phyloP scores from a whole-genome alignment of 441 rosid species.

The Croton laevigatus region DNA sequence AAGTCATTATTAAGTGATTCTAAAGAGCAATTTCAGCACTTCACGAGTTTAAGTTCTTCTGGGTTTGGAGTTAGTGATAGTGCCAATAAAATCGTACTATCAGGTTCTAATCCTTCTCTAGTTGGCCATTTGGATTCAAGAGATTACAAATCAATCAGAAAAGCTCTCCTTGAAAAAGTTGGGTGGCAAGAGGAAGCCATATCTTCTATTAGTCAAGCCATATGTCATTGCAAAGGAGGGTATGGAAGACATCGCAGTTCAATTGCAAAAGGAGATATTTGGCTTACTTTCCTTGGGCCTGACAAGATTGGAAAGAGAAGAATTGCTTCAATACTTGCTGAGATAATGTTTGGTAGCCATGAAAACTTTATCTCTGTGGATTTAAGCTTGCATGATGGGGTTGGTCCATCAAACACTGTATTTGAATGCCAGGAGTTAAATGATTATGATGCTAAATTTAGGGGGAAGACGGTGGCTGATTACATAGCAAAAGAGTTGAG shows the following conservation, averaged over 20 bases:
- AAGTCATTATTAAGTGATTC: constrained; percentile 24
- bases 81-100: constrained; percentile 27
- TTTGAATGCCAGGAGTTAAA: constrained; percentile 28
- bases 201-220: constrained; percentile 39
- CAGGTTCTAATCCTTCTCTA: constrained; percentile 29
- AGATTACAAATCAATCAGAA: constrained; percentile 53
- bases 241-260: constrained; percentile 19
- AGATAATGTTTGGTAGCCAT: constrained; percentile 43
- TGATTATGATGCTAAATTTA: constrained; percentile 32
- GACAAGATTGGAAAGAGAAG: constrained; percentile 63
- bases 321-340: constrained; percentile 64
- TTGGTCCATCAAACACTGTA: constrained; percentile 21
- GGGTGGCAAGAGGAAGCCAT: constrained; percentile 70
- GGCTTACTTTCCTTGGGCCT: constrained; percentile 81
- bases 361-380: constrained; percentile 50
- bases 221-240: constrained; percentile 38
- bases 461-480: constrained; percentile 62
- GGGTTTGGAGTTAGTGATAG: constrained; percentile 29
- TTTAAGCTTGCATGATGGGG: constrained; percentile 39
- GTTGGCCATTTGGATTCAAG: constrained; percentile 23
- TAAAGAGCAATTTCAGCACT: constrained; percentile 19
- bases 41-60: constrained; percentile 26
- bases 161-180: constrained; percentile 48
- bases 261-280: constrained; percentile 42
- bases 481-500: constrained; percentile 53